A percentile compares a stretch with the other conserved stretches of the same genome.
phyloP scores from a whole-genome alignment of 2,329 filamentous ascomycete genomes.

The Botrytis hyacinthi region DNA sequence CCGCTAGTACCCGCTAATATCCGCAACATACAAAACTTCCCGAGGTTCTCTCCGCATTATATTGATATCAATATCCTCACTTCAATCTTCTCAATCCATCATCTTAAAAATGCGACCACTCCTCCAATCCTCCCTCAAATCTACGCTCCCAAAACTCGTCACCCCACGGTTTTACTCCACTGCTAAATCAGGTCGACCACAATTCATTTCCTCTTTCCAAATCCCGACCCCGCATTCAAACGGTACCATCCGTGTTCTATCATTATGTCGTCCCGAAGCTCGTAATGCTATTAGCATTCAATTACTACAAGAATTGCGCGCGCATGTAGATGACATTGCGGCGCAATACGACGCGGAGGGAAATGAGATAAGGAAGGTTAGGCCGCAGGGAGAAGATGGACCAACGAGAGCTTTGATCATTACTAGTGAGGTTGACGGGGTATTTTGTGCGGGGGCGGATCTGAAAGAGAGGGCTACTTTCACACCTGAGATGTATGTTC shows the following conservation, averaged over 20 bases:
- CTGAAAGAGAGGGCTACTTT: slow-evolving; percentile 83
- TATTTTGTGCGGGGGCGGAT: slow-evolving; percentile 93
- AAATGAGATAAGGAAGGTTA: slow-evolving; percentile 52
- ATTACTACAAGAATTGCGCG: slow-evolving; percentile 68
- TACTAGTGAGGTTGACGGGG: slow-evolving; percentile 78
- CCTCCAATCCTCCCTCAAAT: slow-evolving; percentile 6
- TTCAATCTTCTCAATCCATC: neutral
- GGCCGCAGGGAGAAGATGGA: slow-evolving; percentile 47
- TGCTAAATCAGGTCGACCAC: slow-evolving; percentile 13
- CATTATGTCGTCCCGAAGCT: slow-evolving; percentile 75
- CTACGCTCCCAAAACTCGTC: slow-evolving; percentile 21
- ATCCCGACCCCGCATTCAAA: slow-evolving; percentile 17
- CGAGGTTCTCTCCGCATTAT: neutral
- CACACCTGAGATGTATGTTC: slow-evolving; percentile 66
- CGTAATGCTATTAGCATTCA: slow-evolving; percentile 88
- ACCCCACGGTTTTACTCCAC: slow-evolving; percentile 23
- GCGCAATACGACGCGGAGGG: slow-evolving; percentile 56
- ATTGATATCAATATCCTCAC: neutral
- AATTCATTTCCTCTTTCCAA: slow-evolving; percentile 20
- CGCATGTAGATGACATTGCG: slow-evolving; percentile 71
- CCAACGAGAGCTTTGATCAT: slow-evolving; percentile 79
- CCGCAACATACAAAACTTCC: slow-evolving; percentile 2
- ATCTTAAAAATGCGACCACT: slow-evolving; percentile 11
- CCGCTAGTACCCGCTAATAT: neutral
- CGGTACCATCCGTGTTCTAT: slow-evolving; percentile 87